phyloP scores from a whole-genome alignment of 192 early-diverging fungal genomes.

The Spinellus fusiger region DNA sequence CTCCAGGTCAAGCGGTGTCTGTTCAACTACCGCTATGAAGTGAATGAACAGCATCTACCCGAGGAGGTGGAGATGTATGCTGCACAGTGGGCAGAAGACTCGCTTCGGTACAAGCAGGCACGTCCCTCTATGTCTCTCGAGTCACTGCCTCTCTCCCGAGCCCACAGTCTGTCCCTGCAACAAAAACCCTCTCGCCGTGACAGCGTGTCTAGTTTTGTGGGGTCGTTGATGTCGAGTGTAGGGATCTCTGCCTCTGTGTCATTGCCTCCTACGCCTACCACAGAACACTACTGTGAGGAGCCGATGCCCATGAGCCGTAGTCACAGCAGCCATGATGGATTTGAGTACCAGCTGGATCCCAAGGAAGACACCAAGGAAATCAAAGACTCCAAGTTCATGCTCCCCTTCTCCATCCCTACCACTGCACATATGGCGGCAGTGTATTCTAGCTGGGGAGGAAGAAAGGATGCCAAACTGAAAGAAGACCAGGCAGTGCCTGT shows the following conservation, averaged over 20 bases:
- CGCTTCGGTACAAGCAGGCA: conserved; percentile 20
- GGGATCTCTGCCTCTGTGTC: background rate
- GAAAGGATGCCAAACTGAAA: background rate
- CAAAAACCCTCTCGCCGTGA: conserved; percentile 12
- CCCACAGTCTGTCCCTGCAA: conserved; percentile 6
- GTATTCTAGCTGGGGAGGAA: background rate
- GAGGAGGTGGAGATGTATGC: conserved; percentile 78
- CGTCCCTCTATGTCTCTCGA: background rate
- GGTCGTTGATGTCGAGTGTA: conserved; percentile 15
- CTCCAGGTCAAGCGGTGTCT: conserved; percentile 72
- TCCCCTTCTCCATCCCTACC: conserved; percentile 60
- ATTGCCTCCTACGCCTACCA: background rate
- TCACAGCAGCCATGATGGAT: too few relatives aligned
- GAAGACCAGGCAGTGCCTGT: conserved; percentile 4
- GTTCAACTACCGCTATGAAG: conserved; percentile 81
- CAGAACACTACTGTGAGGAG: background rate
- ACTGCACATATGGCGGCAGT: conserved; percentile 29
- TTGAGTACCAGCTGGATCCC: too few relatives aligned
- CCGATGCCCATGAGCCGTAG: background rate
- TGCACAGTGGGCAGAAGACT: conserved; percentile 65
- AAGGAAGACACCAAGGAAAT: conserved; percentile 24
- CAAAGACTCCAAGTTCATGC: conserved; percentile 46
- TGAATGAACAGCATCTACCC: conserved; percentile 68
- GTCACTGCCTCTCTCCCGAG: background rate
- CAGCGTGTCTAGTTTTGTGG: conserved; percentile 23